Conservation (phyloP, 192 early-diverging fungal species). For the Powellomyces hirtus region DNA sequence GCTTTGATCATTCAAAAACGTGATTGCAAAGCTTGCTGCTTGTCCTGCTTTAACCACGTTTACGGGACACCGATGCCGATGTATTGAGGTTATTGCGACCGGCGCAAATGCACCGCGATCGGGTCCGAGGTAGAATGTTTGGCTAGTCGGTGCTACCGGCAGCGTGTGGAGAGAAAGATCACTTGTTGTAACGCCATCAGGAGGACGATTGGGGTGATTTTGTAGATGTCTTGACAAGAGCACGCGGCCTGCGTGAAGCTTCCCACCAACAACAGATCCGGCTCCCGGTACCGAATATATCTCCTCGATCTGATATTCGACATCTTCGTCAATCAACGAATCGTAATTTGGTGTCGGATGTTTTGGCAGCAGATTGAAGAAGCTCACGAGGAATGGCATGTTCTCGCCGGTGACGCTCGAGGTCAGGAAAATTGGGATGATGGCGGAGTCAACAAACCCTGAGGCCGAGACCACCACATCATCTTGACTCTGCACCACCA, state of each 20-base stretch:
- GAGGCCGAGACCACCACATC: slow-evolving; percentile 38
- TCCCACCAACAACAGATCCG: slow-evolving; percentile 46
- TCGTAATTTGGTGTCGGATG: slow-evolving; percentile 31
- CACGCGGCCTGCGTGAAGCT: slow-evolving; percentile 18
- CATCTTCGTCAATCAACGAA: slow-evolving; percentile 28
- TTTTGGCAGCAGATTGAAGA: slow-evolving; percentile 72
- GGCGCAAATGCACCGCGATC: slow-evolving; percentile 67
- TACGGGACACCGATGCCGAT: slow-evolving; percentile 76
- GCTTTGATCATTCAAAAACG: slow-evolving; percentile 8
- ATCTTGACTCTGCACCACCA: slow-evolving; percentile 47
- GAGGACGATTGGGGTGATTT: too few species aligned
- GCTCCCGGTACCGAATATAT: slow-evolving; percentile 67
- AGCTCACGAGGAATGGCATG: slow-evolving; percentile 60
- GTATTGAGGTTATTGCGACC: slow-evolving; percentile 72
- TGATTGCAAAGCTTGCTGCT: slow-evolving; percentile 72
- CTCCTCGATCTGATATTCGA: slow-evolving; percentile 76
- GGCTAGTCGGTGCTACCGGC: not conserved
- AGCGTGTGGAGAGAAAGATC: not conserved
- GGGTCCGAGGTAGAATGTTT: slow-evolving; percentile 63
- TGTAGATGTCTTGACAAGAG: not conserved
- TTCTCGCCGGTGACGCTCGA: slow-evolving; percentile 82
- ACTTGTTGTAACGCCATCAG: too few species aligned
- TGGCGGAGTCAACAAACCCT: slow-evolving; percentile 31
- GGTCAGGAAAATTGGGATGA: slow-evolving; percentile 80
- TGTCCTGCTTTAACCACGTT: slow-evolving; percentile 67